Evolutionary conservation across 352 stramenopile species (phyloP).

Genomic region (Globisporangium emineosum): DNA sequence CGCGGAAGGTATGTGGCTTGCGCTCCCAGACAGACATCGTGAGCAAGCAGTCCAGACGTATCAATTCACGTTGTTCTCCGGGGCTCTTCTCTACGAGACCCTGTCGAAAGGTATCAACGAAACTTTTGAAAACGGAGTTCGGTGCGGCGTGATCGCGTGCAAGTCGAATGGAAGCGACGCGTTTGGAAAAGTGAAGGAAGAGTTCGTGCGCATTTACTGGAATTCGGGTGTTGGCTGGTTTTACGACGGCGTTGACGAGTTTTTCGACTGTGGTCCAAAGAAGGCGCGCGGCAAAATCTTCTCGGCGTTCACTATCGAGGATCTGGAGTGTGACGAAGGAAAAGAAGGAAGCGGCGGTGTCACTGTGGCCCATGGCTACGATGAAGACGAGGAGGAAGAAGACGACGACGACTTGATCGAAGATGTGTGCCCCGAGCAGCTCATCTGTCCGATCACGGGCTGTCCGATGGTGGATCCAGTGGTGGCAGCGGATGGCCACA

Average conservation of each 20-base stretch:
- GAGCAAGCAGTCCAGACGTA: slow-evolving; percentile 43
- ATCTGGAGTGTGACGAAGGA: slow-evolving; percentile 29
- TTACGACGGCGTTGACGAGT: slow-evolving; percentile 30
- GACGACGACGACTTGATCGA: slow-evolving; percentile 25
- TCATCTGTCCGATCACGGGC: slow-evolving; percentile 93
- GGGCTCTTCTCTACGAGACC: slow-evolving; percentile 35
- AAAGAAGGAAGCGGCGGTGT: slow-evolving; percentile 30
- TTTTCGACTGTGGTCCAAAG: slow-evolving; percentile 40
- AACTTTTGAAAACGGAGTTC: slow-evolving; percentile 33
- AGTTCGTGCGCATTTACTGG: slow-evolving; percentile 58
- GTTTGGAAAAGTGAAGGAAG: slow-evolving; percentile 38
- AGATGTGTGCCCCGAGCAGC: slow-evolving; percentile 46
- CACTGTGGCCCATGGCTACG: slow-evolving; percentile 20
- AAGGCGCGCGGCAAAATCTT: slow-evolving; percentile 51
- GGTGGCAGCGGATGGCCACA: slow-evolving; percentile 95
- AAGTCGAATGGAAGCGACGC: slow-evolving; percentile 38
- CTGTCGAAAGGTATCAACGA: slow-evolving; percentile 35
- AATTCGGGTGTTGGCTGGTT: slow-evolving; percentile 10
- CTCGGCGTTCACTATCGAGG: slow-evolving; percentile 39
- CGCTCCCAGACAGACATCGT: slow-evolving; percentile 36
- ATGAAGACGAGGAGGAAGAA: slow-evolving; percentile 20
- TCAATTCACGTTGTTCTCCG: slow-evolving; percentile 45
- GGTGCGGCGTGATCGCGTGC: slow-evolving; percentile 38
- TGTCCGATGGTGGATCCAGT: slow-evolving; percentile 96
- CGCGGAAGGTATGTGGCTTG: slow-evolving; percentile 42